A percentile compares a stretch with the other conserved stretches of the same genome.
Evolutionary conservation across 2,329 filamentous ascomycete genomes (phyloP).

Genomic region (Grosmannia clavigera): DNA sequence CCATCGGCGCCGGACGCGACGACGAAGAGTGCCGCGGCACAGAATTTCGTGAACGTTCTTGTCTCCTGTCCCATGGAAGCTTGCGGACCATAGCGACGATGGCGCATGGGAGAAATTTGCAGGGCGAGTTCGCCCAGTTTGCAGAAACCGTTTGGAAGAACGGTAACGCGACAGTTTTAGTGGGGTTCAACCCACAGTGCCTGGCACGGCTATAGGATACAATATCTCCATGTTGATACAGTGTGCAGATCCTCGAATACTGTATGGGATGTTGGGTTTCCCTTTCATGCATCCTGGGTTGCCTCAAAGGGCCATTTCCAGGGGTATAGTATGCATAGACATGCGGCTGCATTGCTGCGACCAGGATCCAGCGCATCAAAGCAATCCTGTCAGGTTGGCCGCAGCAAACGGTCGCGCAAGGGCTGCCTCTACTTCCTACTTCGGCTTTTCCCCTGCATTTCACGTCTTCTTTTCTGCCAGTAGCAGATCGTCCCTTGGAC

Average conservation of each 20-base stretch:
- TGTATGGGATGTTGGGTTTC: background rate
- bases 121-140: background rate
- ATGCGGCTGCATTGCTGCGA: too few species aligned
- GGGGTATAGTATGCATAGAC: too few species aligned
- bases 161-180: background rate
- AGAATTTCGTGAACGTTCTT: too few species aligned
- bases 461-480: background rate
- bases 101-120: background rate
- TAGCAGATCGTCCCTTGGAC: background rate
- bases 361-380: too few species aligned
- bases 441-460: background rate
- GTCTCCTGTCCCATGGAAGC: conserved; percentile 11
- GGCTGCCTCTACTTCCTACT: background rate
- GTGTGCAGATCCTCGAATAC: background rate
- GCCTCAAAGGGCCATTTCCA: too few species aligned
- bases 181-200: too few species aligned
- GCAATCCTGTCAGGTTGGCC: background rate
- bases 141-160: background rate
- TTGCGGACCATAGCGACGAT: conserved; percentile 11
- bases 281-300: too few species aligned
- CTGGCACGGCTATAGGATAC: too few species aligned
- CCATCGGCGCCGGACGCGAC: background rate
- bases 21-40: background rate
- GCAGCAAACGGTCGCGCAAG: background rate
- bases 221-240: background rate